phyloP scores from a whole-genome alignment of 495 filamentous ascomycete species.

The Amorphotheca resinae region DNA sequence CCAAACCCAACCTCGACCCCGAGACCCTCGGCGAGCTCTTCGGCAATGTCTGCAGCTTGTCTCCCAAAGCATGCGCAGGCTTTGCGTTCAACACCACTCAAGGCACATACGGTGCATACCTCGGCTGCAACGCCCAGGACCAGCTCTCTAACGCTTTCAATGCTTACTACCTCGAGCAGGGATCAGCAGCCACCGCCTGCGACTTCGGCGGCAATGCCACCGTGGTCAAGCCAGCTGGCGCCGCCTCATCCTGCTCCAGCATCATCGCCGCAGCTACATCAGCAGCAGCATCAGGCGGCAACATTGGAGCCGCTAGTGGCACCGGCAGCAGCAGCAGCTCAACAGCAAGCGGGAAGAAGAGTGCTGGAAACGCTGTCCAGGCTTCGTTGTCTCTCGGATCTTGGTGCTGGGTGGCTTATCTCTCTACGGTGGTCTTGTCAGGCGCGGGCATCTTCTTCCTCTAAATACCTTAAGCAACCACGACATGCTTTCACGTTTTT shows the following conservation, averaged over 20 bases:
- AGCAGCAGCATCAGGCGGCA: constrained; percentile 15
- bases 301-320: constrained; percentile 16
- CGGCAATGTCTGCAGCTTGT: constrained; percentile 39
- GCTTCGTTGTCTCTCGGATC: neutral
- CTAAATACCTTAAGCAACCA: neutral
- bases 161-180: constrained; percentile 41
- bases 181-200: constrained; percentile 37
- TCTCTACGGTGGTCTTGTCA: neutral
- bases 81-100: constrained; percentile 45
- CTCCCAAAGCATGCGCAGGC: constrained; percentile 38
- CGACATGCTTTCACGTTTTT: too few species aligned
- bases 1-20: constrained; percentile 30
- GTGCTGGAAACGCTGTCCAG: neutral
- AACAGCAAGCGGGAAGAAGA: neutral
- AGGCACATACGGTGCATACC: constrained; percentile 58
- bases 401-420: neutral
- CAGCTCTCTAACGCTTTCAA: constrained; percentile 57
- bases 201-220: constrained; percentile 48
- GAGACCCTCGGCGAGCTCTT: constrained; percentile 43
- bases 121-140: constrained; percentile 54
- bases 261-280: constrained; percentile 49
- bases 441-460: constrained; percentile 1
- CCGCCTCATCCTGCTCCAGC: constrained; percentile 39
- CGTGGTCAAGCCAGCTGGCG: constrained; percentile 11
- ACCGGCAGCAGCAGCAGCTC: neutral